Evolutionary conservation across 208 protist genomes (phyloP).

Genomic region (Acanthamoeba quina): DNA sequence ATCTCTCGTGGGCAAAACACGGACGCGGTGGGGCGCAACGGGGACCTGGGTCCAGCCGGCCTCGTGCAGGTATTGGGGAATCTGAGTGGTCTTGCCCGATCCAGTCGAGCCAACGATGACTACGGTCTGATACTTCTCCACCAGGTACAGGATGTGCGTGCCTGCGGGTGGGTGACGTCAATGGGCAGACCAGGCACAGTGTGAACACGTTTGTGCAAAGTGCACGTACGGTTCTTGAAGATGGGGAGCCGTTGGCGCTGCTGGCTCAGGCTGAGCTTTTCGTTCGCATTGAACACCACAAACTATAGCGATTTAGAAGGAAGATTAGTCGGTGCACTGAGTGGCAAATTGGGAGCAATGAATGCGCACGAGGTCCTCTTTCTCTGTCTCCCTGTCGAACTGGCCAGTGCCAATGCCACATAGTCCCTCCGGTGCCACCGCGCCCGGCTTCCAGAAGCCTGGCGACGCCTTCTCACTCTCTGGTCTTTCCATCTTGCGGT

Average conservation of each 20-base stretch:
- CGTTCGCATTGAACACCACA: constrained; percentile 69
- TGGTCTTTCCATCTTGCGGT: constrained; percentile 12
- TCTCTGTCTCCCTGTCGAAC: constrained; percentile 55
- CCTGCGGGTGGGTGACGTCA: neutral
- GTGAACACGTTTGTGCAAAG: neutral
- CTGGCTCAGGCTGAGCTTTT: constrained; percentile 68
- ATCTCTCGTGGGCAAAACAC: too few species aligned
- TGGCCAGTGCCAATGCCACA: constrained; percentile 47
- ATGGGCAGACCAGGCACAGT: neutral
- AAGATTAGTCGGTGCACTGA: neutral
- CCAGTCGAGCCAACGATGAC: constrained; percentile 92
- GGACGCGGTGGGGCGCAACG: too few species aligned
- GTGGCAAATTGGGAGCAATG: neutral
- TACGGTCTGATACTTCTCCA: constrained; percentile 83
- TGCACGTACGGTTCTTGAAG: constrained; percentile 62
- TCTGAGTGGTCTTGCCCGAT: constrained; percentile 94
- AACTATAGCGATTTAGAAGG: neutral
- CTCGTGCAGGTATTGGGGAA: constrained; percentile 94
- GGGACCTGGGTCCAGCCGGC: constrained; percentile 82
- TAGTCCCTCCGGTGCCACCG: constrained; percentile 12
- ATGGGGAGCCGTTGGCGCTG: constrained; percentile 72
- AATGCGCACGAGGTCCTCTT: constrained; percentile 31
- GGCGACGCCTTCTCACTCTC: neutral
- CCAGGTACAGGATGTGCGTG: constrained; percentile 82
- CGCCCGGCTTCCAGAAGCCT: constrained; percentile 61